phyloP scores from a whole-genome alignment of 306 rosid genomes.

The Corylus heterophylla region DNA sequence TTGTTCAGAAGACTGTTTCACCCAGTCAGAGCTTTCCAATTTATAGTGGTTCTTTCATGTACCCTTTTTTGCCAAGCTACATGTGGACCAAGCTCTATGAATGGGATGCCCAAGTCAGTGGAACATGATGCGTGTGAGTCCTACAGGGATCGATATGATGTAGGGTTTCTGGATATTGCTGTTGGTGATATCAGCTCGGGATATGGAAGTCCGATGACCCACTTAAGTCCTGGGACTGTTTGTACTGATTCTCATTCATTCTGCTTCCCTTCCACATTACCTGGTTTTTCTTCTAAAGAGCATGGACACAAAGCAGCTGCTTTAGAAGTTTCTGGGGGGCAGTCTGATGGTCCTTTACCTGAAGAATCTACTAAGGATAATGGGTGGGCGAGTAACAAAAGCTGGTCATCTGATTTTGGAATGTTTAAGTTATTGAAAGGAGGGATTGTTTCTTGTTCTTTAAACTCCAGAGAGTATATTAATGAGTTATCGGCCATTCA shows the following conservation, averaged over 20 bases:
- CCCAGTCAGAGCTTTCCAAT: constrained; percentile 34
- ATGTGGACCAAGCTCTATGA: constrained; percentile 45
- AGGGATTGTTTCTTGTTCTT: constrained; percentile 70
- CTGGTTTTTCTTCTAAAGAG: constrained; percentile 43
- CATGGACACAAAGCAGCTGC: constrained; percentile 34
- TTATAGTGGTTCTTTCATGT: constrained; percentile 53
- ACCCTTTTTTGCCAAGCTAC: constrained; percentile 41
- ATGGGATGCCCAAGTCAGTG: constrained; percentile 44
- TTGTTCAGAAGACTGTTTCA: constrained; percentile 59
- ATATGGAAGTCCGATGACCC: constrained; percentile 31
- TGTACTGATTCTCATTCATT: constrained; percentile 58
- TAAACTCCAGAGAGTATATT: constrained; percentile 57
- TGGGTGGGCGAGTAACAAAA: constrained; percentile 48
- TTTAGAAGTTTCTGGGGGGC: constrained; percentile 44
- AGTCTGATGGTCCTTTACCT: constrained; percentile 38
- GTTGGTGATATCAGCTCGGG: constrained; percentile 39
- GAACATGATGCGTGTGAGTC: constrained; percentile 53
- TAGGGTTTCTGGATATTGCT: constrained; percentile 31
- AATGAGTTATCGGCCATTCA: constrained; percentile 50
- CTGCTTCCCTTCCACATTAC: constrained; percentile 85
- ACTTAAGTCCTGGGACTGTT: constrained; percentile 37
- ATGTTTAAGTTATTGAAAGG: constrained; percentile 73
- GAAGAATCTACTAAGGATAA: constrained; percentile 49
- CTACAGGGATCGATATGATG: constrained; percentile 34
- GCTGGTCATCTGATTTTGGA: constrained; percentile 81